Evolutionary conservation across 2,329 filamentous ascomycete genomes (phyloP), one percentile per base, ranked within the genome.

Genomic region (Zymoseptoria passerinii): DNA sequence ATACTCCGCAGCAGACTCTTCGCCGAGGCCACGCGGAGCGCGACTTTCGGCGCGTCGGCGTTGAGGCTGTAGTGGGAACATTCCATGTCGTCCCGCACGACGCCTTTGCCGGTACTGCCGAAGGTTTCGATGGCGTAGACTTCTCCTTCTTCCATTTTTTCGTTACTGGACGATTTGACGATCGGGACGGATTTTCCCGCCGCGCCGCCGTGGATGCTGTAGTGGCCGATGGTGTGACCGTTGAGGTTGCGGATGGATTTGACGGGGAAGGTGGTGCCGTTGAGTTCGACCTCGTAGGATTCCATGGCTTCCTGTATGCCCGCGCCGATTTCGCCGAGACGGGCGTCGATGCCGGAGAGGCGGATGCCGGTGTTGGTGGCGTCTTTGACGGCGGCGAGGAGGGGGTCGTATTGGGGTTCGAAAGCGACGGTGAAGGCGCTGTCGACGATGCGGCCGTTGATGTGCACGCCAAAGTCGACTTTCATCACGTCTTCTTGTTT

Each of bases 341-440:
- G 73, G 4, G 77, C 79, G 67, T 83, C 81, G 54, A 82, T 75
- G 5, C 81, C 81, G n/a, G 81, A 78, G 63, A 76, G 72, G 74
- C 78, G 62, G 59, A 81, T 69, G 56, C 73, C 80, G 53, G 77
- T 77, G 74, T 91, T 89, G 58, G 88, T 92, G 13, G 89, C 87
- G 58, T 83, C 88, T 73, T 84, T 84, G 59, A 91, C 88, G 3
- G 88, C 85, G 50, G 81, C 79, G 40, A 92, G 81, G 28, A 92
- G 78, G 68, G 86, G 86, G 72, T 92, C 87, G 72, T 90, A 92
- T 63, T 81, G 81, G 23, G 82, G 83, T 67, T 92, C 86, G 69
- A 89, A 92, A 0, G 87, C 80, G 73, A 92, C 79, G 8, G 89
- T 92, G 70, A 91, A 92, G 5, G 89, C 89, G 64, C 84, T 88